Evolutionary conservation across 2,329 filamentous ascomycete genomes (phyloP), one percentile per base, ranked within the genome.

Genomic region (Seiridium unicorne): DNA sequence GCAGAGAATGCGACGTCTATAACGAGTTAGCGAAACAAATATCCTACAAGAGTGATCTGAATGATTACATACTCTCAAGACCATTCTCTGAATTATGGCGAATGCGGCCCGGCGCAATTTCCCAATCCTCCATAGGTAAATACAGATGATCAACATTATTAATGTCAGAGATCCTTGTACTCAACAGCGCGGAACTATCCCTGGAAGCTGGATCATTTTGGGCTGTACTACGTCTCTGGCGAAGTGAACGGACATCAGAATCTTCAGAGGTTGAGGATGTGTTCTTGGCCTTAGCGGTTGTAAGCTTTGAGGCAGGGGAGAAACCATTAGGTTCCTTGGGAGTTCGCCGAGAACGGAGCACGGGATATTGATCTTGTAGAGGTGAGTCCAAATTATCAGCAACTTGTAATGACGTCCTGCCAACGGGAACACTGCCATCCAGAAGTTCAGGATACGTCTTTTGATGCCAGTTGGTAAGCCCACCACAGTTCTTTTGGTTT

Each of bases 1-100:
- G 73, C 76, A 11, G 79, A 81, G 61, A 76, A 80, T 3, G 74
- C 76, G n/a, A 81, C 65, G 36, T 77, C 79, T 81, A 31, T 8
- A 5, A 26, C 2, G 8, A 32, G 62, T 61, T 64, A 63, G n/a
- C 13, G 18, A 35, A 35, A 36, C 26, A 46, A 57, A 44, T 51
- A 44, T 31, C 11, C 3, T 7, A 49, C 1, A 13, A 10, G 3
- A 1, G 9, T 7, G 49, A 26, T 40, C 42, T 31, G 31, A 9
- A n/a, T 4, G 11, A 55, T 5, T 40, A 72, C 77, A 63, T 69
- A 80, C 78, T 78, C 35, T 74, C 70, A 1, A 67, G 65, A 1
- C 44, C 46, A 6, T 51, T 51, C 8, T 68, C 63, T 1, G 61
- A 59, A 3, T 69, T 62, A 40, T 74, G 70, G 7, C 64, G 66